phyloP scores from a whole-genome alignment of 352 stramenopile genomes.

The Globisporangium parvum region DNA sequence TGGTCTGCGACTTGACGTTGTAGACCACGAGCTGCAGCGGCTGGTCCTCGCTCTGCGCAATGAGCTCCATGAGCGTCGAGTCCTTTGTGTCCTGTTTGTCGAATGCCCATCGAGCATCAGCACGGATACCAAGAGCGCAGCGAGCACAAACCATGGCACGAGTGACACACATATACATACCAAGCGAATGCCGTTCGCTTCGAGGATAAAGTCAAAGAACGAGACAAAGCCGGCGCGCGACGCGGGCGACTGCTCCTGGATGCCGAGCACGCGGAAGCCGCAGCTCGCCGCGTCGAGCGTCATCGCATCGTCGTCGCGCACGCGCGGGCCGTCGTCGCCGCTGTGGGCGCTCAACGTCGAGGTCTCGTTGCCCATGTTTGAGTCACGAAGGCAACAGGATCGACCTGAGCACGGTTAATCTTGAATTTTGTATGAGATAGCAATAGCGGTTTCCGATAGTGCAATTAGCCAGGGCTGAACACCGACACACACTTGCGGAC shows the following conservation, averaged over 20 bases:
- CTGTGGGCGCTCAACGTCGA: slow-evolving; percentile 5
- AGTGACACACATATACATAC: too few relatives aligned
- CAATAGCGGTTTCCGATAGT: too few relatives aligned
- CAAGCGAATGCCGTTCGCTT: slow-evolving; percentile 87
- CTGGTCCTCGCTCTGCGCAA: slow-evolving; percentile 79
- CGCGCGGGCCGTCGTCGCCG: background rate
- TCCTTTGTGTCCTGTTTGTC: slow-evolving; percentile 64
- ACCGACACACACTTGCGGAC: too few relatives aligned
- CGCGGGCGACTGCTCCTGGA: slow-evolving; percentile 94
- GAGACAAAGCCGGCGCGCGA: slow-evolving; percentile 90
- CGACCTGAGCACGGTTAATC: too few relatives aligned
- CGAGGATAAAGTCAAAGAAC: slow-evolving; percentile 98
- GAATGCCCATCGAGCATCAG: background rate
- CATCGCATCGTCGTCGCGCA: slow-evolving; percentile 22
- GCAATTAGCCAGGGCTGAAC: too few relatives aligned
- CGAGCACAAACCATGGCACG: slow-evolving; percentile 34
- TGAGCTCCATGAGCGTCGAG: slow-evolving; percentile 90
- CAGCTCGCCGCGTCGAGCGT: slow-evolving; percentile 46
- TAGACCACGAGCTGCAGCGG: slow-evolving; percentile 69
- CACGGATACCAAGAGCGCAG: background rate
- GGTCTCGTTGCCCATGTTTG: slow-evolving; percentile 4
- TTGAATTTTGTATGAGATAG: too few relatives aligned
- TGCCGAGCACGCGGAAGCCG: slow-evolving; percentile 95
- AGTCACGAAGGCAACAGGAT: too few relatives aligned
- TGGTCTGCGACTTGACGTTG: slow-evolving; percentile 78